phyloP scores from a whole-genome alignment of 805 yeast species.

The Hanseniaspora hatyaiensis region DNA sequence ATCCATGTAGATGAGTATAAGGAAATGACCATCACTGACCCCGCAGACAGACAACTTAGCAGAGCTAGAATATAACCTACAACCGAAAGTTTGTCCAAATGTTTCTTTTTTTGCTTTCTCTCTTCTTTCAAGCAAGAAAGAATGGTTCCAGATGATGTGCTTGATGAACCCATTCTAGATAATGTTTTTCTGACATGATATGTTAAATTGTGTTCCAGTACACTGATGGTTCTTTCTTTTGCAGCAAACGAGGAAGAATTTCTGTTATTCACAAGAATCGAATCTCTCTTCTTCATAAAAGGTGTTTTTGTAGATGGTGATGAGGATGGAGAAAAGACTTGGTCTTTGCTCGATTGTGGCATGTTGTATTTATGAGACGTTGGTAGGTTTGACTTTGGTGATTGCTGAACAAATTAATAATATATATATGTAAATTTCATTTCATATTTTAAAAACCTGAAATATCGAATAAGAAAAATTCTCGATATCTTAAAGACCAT shows the following conservation, averaged over 20 bases:
- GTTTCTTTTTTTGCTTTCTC: slow-evolving; percentile 1
- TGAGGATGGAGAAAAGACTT: background rate
- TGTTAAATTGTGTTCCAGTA: slow-evolving; percentile 14
- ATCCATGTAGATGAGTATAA: slow-evolving; percentile 64
- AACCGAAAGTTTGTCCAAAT: slow-evolving; percentile 1
- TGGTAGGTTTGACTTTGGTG: background rate
- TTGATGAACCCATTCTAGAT: background rate
- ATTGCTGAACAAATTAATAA: no score
- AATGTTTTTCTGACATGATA: slow-evolving; percentile 15
- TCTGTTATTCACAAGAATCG: background rate
- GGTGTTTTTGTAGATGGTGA: background rate
- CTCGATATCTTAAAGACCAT: no score
- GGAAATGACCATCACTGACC: slow-evolving; percentile 73
- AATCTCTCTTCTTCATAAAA: background rate
- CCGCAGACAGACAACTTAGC: slow-evolving; percentile 60
- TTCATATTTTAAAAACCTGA: no score
- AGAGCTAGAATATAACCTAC: slow-evolving; percentile 48
- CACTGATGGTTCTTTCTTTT: slow-evolving; percentile 12
- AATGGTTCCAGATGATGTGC: background rate
- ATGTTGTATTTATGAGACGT: no score
- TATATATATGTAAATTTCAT: no score
- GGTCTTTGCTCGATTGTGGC: background rate
- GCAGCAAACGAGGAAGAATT: background rate
- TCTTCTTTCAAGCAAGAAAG: background rate
- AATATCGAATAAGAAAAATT: no score